These are phyloP conservation scores for Aspergillus affinis DNA, from an alignment of 495 filamentous ascomycete genomes.

Conservation along the genomic window DNA sequence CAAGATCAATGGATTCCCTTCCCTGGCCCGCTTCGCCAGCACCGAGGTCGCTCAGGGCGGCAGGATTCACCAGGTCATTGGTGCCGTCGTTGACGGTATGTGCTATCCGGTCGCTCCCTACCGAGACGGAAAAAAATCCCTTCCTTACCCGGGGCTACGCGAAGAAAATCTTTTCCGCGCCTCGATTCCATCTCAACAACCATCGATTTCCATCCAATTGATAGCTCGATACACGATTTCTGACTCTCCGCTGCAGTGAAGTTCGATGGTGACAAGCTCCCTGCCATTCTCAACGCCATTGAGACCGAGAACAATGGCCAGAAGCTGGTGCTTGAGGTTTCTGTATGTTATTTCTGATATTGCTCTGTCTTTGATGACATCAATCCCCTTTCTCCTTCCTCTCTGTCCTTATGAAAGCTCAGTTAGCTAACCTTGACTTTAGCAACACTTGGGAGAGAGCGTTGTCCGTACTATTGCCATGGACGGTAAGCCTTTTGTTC, in stretches of 20 bases:
- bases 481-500: conserved; percentile 74
- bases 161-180: conserved; percentile 46
- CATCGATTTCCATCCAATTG: conserved; percentile 39
- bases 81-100: conserved; percentile 70
- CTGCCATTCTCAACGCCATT: conserved; percentile 96
- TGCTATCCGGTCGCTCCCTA: conserved; percentile 18
- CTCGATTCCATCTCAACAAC: conserved; percentile 33
- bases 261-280: conserved; percentile 93
- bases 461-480: conserved; percentile 99
- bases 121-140: conserved; percentile 21
- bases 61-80: conserved; percentile 85
- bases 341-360: conserved; percentile 61
- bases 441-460: conserved; percentile 99
- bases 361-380: conserved; percentile 20
- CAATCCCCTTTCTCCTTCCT: conserved; percentile 2
- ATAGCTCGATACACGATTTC: conserved; percentile 31
- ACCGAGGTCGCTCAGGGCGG: conserved; percentile 62
- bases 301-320: conserved; percentile 86
- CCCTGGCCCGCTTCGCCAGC: conserved; percentile 71
- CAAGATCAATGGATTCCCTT: conserved; percentile 56
- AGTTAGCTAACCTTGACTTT: conserved; percentile 28
- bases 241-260: conserved; percentile 64
- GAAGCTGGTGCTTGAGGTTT: conserved; percentile 94
- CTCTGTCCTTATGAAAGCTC: conserved; percentile 1
- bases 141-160: conserved; percentile 32